phyloP scores from a whole-genome alignment of 2,329 filamentous ascomycete genomes.

The Trichocomaceae sp. region DNA sequence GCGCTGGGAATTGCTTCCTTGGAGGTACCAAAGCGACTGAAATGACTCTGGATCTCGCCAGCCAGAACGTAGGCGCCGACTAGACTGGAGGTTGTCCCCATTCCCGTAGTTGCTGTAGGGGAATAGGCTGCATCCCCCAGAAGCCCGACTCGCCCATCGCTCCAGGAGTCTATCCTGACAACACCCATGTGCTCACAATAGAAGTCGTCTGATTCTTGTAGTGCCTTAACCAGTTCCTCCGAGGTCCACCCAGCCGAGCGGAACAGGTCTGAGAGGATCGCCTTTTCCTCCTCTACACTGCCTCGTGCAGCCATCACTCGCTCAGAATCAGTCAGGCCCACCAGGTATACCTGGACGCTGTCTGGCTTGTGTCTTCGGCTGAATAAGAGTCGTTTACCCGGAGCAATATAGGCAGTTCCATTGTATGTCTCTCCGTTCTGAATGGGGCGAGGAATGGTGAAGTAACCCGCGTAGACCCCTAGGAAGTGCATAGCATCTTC shows the following conservation, averaged over 20 bases:
- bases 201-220: slow-evolving; percentile 35
- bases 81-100: slow-evolving; percentile 47
- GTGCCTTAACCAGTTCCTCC: slow-evolving; percentile 32
- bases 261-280: slow-evolving; percentile 35
- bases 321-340: slow-evolving; percentile 21
- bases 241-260: slow-evolving; percentile 42
- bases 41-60: no score
- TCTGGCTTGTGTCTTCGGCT: slow-evolving; percentile 35
- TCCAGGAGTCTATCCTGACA: slow-evolving; percentile 43
- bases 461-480: slow-evolving; percentile 31
- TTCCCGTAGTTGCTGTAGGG: slow-evolving; percentile 45
- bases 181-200: slow-evolving; percentile 42
- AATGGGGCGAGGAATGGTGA: slow-evolving; percentile 31
- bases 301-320: slow-evolving; percentile 25
- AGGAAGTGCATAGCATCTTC: no score
- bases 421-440: slow-evolving; percentile 24
- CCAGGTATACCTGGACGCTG: slow-evolving; percentile 36
- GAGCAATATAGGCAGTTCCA: slow-evolving; percentile 34
- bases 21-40: no score
- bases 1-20: no score
- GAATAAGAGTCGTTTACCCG: slow-evolving; percentile 34
- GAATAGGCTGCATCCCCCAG: slow-evolving; percentile 52
- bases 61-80: slow-evolving; percentile 32
- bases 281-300: slow-evolving; percentile 36
- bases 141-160: slow-evolving; percentile 43